Evolutionary conservation across 768 basidiomycete genomes (phyloP), one percentile per base, ranked within the genome.

Genomic region (Termitomyces sp.): DNA sequence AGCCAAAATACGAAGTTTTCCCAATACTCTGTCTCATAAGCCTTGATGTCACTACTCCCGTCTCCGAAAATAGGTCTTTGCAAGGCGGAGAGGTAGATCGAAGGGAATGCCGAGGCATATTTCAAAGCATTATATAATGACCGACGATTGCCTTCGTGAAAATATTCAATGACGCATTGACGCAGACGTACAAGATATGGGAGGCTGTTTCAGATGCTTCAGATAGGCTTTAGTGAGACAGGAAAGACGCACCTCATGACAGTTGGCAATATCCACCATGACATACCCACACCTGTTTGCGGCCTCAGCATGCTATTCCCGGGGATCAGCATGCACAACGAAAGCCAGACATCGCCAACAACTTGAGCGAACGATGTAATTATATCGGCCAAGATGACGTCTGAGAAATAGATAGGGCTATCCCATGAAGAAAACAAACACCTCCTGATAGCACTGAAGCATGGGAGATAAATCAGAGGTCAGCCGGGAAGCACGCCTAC

Each of bases 311-410:
- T 76, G 61, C 87, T 89, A 45, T 90, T 88, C 37, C 91, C 88
- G 11, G 88, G 86, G 60, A 91, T 79, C n/a, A 98, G 77, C 86
- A 95, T 94, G 67, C 81, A 85, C 17, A 87, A 63, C 5, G 91
- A 93, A 43, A 98, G 74, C 92, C 92, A 98, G 41, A 94, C 73
- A 66, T 98, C 97, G 12, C 96, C 96, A 19, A 98, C 75, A 40
- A 99, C 94, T 74, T 97, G 98, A 35, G 97, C 95, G 66, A 91
- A 96, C 2, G 95, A 98, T 2, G 97, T 99, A 65, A 95, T 82
- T 59, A 98, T 84, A 77, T 98, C 97, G 57, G 96, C 95, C 57
- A 96, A 84, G 43, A 98, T 82, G 23, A 99, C 84, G 68, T 99
- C 97, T 28, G 86, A 85, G 72, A 99, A 99, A 68, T 86, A 84